Evolutionary conservation across 768 basidiomycete genomes (phyloP), one percentile per base, ranked within the genome.

Genomic region (Suillus occidentalis): DNA sequence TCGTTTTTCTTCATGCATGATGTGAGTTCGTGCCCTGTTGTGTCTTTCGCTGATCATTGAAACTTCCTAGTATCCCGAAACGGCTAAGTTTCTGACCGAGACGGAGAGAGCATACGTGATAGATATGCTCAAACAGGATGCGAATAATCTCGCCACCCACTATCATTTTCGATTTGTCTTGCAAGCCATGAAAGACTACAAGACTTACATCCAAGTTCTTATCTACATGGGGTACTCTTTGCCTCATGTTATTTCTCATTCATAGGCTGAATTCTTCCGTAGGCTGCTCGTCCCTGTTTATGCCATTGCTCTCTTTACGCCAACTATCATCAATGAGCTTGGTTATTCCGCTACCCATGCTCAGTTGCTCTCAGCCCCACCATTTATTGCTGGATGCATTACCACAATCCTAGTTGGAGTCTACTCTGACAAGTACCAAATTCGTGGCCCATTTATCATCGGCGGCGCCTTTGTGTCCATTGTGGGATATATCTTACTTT

Each of bases 1-100:
- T 66, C 75, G 36, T 87, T 79, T 71, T 87, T 84, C 71, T 79
- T 80, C 72, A 83, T 88, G 77, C 75, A 87, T 65, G 85, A 87
- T 71, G 84, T 84, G 62, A 47, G 81, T 49, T 14, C 14, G 8
- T 16, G 34, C 6, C 45, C 49, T 13, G 63, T 62, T 55, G 31
- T 45, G 3, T 55, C 9, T 50, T 36, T 10, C 28, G 18, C 37
- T 57, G 63, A 9, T 45, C 7, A 34, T 20, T 31, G 1, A 57
- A 13, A 20, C 56, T 16, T 28, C 2, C 43, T 65, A 85, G 83
- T 87, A 84, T 72, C 85, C 87, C 31, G 82, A 83, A 67, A 88
- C 86, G 1, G 87, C 87, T 13, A 78, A 74, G 28, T 89, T 87
- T 75, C 73, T 88, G 63, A 82, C 79, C 13, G 76, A 79, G 10